Conservation (phyloP, 108 stramenopile genomes). For the Epipyxis sp. region DNA sequence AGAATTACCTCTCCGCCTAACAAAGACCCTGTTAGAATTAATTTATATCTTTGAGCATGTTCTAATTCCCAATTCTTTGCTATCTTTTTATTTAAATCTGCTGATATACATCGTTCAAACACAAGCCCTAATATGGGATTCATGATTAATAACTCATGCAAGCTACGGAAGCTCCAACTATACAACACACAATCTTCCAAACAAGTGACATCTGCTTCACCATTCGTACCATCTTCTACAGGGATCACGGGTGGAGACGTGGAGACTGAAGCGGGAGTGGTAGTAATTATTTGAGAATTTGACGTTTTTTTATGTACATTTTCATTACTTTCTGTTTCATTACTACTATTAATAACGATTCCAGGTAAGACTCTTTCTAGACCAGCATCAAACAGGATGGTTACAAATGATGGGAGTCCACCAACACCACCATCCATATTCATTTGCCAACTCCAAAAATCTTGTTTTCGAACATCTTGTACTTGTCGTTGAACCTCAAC, state of each 20-base stretch:
- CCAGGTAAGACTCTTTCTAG: too few species aligned
- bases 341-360: too few species aligned
- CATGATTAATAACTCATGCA: neutral
- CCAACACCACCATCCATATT: neutral
- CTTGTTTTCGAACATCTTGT: neutral
- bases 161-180: neutral
- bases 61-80: neutral
- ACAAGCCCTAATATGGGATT: neutral
- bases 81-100: slow-evolving; percentile 1
- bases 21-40: neutral
- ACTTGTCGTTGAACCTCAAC: neutral
- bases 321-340: too few species aligned
- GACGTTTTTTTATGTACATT: too few species aligned
- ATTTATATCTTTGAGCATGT: neutral
- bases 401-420: neutral
- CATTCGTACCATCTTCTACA: slow-evolving; percentile 3
- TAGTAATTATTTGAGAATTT: too few species aligned
- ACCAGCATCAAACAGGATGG: neutral
- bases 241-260: neutral
- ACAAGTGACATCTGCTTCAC: neutral
- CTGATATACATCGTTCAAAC: neutral
- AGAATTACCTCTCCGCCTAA: neutral
- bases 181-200: neutral
- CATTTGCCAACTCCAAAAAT: neutral
- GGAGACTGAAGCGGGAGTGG: neutral